Evolutionary conservation across 2,329 filamentous ascomycete species (phyloP).

Genomic region (Colletotrichum somersetense): DNA sequence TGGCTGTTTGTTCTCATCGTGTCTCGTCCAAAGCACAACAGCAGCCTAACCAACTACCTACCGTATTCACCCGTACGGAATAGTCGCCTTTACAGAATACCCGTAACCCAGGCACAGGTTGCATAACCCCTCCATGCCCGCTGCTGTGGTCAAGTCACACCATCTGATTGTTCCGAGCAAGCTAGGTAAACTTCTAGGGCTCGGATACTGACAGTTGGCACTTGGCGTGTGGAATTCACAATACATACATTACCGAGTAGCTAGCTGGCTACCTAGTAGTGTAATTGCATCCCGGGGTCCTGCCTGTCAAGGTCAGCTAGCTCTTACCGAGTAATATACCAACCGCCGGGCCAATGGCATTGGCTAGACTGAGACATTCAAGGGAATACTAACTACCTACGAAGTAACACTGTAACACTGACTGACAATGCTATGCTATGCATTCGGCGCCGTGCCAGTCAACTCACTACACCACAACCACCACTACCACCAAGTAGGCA

Average conservation of each 20-base stretch:
- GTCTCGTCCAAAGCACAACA: no score
- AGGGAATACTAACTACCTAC: neutral
- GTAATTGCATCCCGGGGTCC: no score
- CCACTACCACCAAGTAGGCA: neutral
- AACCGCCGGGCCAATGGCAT: constrained; percentile 20
- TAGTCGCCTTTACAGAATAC: no score
- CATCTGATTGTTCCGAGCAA: constrained; percentile 22
- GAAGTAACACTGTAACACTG: no score
- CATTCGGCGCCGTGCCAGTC: constrained; percentile 7
- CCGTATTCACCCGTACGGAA: neutral
- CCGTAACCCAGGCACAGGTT: no score
- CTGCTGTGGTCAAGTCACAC: constrained; percentile 18
- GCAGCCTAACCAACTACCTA: no score
- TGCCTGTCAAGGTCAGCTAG: constrained; percentile 23
- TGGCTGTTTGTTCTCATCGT: no score
- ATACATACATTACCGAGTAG: no score
- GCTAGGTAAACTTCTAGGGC: constrained; percentile 25
- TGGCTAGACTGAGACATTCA: constrained; percentile 2
- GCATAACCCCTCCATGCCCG: neutral
- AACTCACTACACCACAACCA: neutral
- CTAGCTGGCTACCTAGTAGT: no score
- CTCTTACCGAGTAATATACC: neutral
- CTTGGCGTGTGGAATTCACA: constrained; percentile 19
- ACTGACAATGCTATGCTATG: no score
- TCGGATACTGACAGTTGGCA: constrained; percentile 40